phyloP scores from a whole-genome alignment of 768 basidiomycete species.

The Mycena crocata region DNA sequence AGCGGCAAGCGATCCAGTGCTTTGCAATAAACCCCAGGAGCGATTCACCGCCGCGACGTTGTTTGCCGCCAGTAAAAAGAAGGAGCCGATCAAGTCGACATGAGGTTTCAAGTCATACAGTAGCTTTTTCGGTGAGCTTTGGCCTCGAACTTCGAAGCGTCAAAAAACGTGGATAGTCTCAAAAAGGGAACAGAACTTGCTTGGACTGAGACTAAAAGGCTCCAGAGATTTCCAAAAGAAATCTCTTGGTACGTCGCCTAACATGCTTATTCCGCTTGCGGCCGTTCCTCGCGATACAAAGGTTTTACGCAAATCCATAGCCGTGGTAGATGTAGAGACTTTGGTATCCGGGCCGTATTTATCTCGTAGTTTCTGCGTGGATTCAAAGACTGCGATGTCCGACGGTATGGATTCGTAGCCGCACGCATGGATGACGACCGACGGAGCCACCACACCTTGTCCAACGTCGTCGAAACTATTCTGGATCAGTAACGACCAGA shows the following conservation, averaged over 20 bases:
- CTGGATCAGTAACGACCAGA: background rate
- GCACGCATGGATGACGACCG: constrained; percentile 10
- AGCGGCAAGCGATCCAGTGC: background rate
- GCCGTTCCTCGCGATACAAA: constrained; percentile 8
- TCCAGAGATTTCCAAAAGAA: background rate
- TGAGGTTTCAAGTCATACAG: constrained; percentile 5
- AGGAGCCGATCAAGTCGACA: background rate
- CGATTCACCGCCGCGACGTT: constrained; percentile 16
- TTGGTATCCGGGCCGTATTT: background rate
- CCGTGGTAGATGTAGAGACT: background rate
- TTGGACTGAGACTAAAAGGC: constrained; percentile 6
- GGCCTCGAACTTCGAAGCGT: background rate
- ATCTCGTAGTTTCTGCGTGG: background rate
- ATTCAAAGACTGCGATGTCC: constrained; percentile 7
- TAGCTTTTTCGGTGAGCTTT: background rate
- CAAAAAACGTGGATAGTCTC: background rate
- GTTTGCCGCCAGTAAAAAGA: constrained; percentile 2
- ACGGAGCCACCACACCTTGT: background rate
- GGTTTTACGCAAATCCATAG: background rate
- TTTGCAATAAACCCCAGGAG: constrained; percentile 10
- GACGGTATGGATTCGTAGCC: constrained; percentile 18
- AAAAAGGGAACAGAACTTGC: background rate
- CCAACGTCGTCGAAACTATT: background rate
- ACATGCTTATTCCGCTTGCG: constrained; percentile 7
- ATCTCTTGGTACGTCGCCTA: background rate